Percentiles rank a stretch among this genome's conserved stretches.
phyloP scores from a whole-genome alignment of 2,329 filamentous ascomycete genomes.

The Claviceps arundinis region DNA sequence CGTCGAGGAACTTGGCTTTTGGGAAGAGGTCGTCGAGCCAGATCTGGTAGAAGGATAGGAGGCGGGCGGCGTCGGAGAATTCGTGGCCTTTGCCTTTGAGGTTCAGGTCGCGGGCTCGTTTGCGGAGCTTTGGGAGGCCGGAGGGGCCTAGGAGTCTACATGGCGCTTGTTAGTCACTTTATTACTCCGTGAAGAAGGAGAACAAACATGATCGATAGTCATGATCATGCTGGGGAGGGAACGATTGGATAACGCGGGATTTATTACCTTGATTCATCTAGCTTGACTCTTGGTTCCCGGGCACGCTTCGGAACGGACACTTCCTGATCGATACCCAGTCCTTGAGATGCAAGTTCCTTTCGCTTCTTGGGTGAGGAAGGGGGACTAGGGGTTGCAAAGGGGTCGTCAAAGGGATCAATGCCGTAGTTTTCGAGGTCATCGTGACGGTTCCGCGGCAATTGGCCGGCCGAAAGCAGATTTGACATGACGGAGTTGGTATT shows the following conservation, averaged over 20 bases:
- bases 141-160: constrained; percentile 63
- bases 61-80: constrained; percentile 71
- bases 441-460: constrained; percentile 16
- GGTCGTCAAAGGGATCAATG: constrained; percentile 39
- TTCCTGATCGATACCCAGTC: constrained; percentile 73
- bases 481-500: constrained; percentile 9
- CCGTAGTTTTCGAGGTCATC: constrained; percentile 70
- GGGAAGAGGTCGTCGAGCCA: constrained; percentile 97
- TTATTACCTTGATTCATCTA: constrained; percentile 63
- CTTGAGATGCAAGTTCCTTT: constrained; percentile 31
- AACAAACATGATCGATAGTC: too few species aligned
- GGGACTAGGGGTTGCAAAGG: constrained; percentile 33
- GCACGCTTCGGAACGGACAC: constrained; percentile 68
- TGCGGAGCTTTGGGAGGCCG: constrained; percentile 72
- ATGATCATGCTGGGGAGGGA: too few species aligned
- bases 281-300: constrained; percentile 60
- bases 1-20: constrained; percentile 86
- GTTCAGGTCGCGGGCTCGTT: constrained; percentile 55
- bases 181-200: too few species aligned
- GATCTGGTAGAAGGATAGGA: constrained; percentile 84
- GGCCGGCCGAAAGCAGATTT: constrained; percentile 11
- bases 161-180: neutral
- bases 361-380: constrained; percentile 31
- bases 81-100: constrained; percentile 94
- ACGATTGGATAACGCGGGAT: neutral